Evolutionary conservation across 345 rosid species (phyloP).

Genomic region (Citrus trifoliata): DNA sequence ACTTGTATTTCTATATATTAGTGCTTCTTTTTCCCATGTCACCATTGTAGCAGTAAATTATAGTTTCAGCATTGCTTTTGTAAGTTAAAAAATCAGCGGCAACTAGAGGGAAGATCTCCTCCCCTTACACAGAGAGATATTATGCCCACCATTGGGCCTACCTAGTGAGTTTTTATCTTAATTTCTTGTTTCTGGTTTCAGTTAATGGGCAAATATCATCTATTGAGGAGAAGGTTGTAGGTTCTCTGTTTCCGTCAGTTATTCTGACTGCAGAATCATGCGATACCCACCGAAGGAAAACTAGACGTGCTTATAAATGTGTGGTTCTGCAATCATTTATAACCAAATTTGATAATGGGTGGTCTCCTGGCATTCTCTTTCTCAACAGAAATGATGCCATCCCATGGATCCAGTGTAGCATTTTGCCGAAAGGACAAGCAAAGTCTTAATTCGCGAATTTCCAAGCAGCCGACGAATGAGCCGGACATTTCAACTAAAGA

Average conservation of each 20-base stretch:
- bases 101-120: too few relatives aligned
- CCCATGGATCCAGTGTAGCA: not conserved
- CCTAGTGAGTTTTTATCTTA: too few relatives aligned
- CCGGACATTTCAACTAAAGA: not conserved
- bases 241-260: too few relatives aligned
- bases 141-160: too few relatives aligned
- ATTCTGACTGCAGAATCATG: not conserved
- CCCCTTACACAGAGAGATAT: too few relatives aligned
- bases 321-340: not conserved
- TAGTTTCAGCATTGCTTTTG: not conserved
- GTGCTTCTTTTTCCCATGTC: not conserved
- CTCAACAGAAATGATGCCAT: not conserved
- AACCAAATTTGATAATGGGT: not conserved
- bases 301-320: not conserved
- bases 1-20: not conserved
- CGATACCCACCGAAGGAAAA: not conserved
- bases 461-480: not conserved
- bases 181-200: too few relatives aligned
- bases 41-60: not conserved
- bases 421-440: not conserved
- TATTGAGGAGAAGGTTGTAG: too few relatives aligned
- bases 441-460: not conserved
- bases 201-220: too few relatives aligned
- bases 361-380: not conserved
- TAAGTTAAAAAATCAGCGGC: not conserved